Evolutionary conservation across 2,329 filamentous ascomycete species (phyloP), one percentile per base, ranked within the genome.

Genomic region (Phyllosticta paracitricarpa): DNA sequence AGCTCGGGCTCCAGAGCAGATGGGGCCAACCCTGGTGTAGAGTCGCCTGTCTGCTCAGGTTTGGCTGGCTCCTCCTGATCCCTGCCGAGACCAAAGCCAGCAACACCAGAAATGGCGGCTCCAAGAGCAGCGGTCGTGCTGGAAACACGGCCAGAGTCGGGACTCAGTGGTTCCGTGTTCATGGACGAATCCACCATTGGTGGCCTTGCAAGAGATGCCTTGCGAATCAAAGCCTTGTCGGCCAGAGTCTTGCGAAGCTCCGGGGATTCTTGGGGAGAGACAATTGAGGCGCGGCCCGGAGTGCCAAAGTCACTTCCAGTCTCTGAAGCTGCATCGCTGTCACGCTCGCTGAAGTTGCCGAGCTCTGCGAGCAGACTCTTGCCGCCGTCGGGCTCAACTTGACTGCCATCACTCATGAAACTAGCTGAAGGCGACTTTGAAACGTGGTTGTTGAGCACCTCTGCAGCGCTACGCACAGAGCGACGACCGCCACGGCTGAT

Each of bases 291-390:
- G 12, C 61, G 56, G n/a, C 60, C 56, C 51, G 58, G 58, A 35
- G 62, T 61, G 48, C 56, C 58, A 71, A 30, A 72, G 72, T 51
- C 71, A 70, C 55, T 75, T 71, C 12, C 65, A 65, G 59, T 26
- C 19, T 59, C 67, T 61, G 71, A 72, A 51, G 67, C 69, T 40
- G 71, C 78, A 26, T 88, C 86, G 64, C 88, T 87, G 63, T 90
- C 89, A 64, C 90, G 89, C 66, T 88, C 78, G 61, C 85, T 87
- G 53, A 97, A 78, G 66, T 91, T 89, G 59, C 89, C 90, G 52
- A 99, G 82, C 74, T 99, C 94, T 51, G 91, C 91, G 71, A 94
- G 96, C 57, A 99, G 79, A 69, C 89, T 97, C 77, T 96, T 89
- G 17, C 84, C 82, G 65, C 78, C 78, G 57, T 77, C 75, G n/a